Conservation (phyloP, 345 rosid genomes). For the Hibiscus mutabilis region DNA sequence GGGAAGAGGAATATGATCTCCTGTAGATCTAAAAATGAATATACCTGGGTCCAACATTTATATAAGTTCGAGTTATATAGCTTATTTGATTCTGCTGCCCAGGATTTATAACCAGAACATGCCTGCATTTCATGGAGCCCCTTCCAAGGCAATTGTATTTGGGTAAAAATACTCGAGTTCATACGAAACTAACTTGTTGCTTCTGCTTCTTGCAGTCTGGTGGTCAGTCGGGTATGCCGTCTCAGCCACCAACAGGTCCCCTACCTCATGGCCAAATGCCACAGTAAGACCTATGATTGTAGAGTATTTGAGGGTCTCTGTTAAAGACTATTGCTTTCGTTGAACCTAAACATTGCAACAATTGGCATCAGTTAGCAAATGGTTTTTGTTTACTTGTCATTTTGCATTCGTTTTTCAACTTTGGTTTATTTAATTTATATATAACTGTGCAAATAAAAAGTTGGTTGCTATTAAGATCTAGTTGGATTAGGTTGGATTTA, state of each 20-base stretch:
- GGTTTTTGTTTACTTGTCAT: background rate
- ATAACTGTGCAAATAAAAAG: too few relatives aligned
- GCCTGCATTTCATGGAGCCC: background rate
- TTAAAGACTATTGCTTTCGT: background rate
- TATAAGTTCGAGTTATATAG: too few relatives aligned
- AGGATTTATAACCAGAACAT: too few relatives aligned
- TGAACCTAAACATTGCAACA: background rate
- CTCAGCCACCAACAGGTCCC: slow-evolving; percentile 52
- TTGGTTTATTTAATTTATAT: background rate
- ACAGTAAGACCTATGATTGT: slow-evolving; percentile 18
- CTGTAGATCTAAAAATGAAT: background rate
- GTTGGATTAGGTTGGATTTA: background rate
- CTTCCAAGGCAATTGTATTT: too few relatives aligned
- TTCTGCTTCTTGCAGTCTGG: slow-evolving; percentile 35
- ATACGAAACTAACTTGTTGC: background rate
- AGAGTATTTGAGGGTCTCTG: background rate
- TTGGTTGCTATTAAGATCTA: background rate
- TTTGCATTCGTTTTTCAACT: background rate
- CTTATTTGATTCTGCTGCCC: too few relatives aligned
- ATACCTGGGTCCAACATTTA: background rate
- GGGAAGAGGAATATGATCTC: background rate
- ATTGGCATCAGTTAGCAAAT: background rate
- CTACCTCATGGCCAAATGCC: slow-evolving; percentile 47
- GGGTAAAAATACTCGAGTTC: background rate
- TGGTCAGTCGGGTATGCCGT: slow-evolving; percentile 51